Conservation (phyloP, 164 flowering plant species). For the Kalanchoe fedtschenkoi region DNA sequence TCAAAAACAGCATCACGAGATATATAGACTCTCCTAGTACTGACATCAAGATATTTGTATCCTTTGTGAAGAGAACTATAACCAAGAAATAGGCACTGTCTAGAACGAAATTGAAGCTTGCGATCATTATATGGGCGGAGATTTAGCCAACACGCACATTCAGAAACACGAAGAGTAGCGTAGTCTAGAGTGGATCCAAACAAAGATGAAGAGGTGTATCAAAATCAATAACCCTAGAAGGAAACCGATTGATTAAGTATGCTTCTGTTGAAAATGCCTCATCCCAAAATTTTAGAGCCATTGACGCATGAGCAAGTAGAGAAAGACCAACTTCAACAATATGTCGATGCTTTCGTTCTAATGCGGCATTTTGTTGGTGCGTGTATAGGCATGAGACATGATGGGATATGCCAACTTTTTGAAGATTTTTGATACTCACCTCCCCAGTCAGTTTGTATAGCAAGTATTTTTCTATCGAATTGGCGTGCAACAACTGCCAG, state of each 20-base stretch:
- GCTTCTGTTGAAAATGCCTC: not conserved
- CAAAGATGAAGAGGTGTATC: not conserved
- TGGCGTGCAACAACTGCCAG: too few relatives aligned
- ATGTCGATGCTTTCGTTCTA: not conserved
- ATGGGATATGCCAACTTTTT: too few relatives aligned
- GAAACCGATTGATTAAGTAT: conserved; percentile 4
- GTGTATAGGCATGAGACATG: conserved; percentile 6
- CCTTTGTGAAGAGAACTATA: too few relatives aligned
- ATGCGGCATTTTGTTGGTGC: conserved; percentile 2
- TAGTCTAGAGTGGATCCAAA: not conserved
- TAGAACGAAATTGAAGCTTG: conserved; percentile 3
- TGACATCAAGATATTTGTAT: not conserved
- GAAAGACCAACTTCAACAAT: conserved; percentile 8
- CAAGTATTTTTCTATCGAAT: too few relatives aligned
- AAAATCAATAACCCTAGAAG: not conserved
- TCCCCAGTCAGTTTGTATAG: too few relatives aligned
- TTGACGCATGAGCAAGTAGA: conserved; percentile 3
- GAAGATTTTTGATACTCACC: too few relatives aligned
- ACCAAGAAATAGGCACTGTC: conserved; percentile 5
- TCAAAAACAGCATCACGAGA: not conserved
- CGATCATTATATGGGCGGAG: not conserved
- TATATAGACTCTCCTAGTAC: not conserved
- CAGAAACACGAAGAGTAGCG: not conserved
- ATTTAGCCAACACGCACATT: conserved; percentile 1
- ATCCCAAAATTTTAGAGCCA: too few relatives aligned